These are phyloP conservation scores for Pleurotus platypus DNA, from an alignment of 768 basidiomycete species.

Conservation along the genomic window DNA sequence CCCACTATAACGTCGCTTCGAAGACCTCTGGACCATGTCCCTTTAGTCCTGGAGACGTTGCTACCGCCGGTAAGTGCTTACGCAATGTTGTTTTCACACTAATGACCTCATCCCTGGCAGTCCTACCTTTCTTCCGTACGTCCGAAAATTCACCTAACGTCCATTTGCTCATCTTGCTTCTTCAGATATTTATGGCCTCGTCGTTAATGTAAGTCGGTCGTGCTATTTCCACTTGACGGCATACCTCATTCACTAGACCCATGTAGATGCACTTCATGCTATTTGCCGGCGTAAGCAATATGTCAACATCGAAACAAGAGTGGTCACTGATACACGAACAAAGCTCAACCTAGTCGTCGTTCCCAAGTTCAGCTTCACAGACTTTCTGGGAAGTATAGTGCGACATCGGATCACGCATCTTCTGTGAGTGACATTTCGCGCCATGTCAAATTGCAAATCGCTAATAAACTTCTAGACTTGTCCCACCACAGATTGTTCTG, in stretches of 20 bases:
- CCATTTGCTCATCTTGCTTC: background rate
- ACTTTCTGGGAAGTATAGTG: conserved; percentile 52
- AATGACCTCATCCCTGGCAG: conserved; percentile 22
- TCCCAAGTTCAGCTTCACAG: conserved; percentile 58
- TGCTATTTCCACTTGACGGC: background rate
- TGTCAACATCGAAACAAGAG: background rate
- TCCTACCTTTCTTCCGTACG: conserved; percentile 60
- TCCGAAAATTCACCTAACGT: conserved; percentile 7
- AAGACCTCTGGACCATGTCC: background rate
- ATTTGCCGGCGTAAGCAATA: conserved; percentile 45
- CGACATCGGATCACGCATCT: conserved; percentile 54
- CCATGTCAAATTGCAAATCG: background rate
- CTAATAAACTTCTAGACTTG: conserved; percentile 29
- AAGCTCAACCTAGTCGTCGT: conserved; percentile 54
- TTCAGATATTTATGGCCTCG: conserved; percentile 58
- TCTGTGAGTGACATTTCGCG: conserved; percentile 33
- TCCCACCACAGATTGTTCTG: conserved; percentile 64
- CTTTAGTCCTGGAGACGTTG: conserved; percentile 52
- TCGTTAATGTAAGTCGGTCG: conserved; percentile 43
- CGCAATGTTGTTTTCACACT: background rate
- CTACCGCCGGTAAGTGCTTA: conserved; percentile 46
- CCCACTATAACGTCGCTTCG: conserved; percentile 39
- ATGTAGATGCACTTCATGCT: conserved; percentile 46
- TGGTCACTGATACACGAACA: conserved; percentile 19
- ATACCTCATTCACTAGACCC: conserved; percentile 4